Evolutionary conservation across 2,329 filamentous ascomycete species (phyloP).

Genomic region (Leptographium lundbergii): DNA sequence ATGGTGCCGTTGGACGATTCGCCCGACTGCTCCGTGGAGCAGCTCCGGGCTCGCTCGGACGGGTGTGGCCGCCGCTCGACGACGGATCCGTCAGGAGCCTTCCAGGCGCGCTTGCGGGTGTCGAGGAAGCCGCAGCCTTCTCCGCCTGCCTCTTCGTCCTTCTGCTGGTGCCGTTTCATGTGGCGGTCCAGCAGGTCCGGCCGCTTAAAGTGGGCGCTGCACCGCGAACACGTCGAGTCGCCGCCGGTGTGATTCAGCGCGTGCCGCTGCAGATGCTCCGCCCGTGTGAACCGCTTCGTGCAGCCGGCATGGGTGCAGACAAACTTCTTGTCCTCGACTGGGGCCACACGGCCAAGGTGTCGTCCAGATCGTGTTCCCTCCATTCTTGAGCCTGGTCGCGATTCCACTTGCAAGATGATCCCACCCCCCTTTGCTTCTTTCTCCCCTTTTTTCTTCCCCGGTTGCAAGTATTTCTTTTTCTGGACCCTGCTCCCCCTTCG

Average conservation of each 20-base stretch:
- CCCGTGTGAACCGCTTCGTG: conserved; percentile 67
- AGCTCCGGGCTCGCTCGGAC: neutral
- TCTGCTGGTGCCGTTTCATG: conserved; percentile 8
- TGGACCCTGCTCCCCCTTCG: neutral
- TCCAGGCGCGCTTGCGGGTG: conserved; percentile 11
- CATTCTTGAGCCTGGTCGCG: conserved; percentile 1
- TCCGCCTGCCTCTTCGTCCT: conserved; percentile 9
- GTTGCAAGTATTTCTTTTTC: neutral
- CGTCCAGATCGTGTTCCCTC: neutral
- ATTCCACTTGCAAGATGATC: neutral
- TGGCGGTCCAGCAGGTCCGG: conserved; percentile 11
- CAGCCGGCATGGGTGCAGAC: conserved; percentile 39
- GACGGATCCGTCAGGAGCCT: conserved; percentile 6
- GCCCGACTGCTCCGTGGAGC: too few relatives aligned
- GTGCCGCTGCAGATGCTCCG: conserved; percentile 71
- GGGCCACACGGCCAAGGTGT: neutral
- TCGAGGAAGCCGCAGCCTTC: conserved; percentile 9
- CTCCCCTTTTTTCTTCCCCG: neutral
- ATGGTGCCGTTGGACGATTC: too few relatives aligned
- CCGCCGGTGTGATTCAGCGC: conserved; percentile 50
- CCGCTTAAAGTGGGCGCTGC: conserved; percentile 11
- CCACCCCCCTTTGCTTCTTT: neutral
- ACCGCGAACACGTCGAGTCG: conserved; percentile 7
- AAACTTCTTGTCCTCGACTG: conserved; percentile 5
- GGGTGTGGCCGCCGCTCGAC: conserved; percentile 4